phyloP scores from a whole-genome alignment of 1,284 basidiomycete species.

The Microbotryomycetes sp. region DNA sequence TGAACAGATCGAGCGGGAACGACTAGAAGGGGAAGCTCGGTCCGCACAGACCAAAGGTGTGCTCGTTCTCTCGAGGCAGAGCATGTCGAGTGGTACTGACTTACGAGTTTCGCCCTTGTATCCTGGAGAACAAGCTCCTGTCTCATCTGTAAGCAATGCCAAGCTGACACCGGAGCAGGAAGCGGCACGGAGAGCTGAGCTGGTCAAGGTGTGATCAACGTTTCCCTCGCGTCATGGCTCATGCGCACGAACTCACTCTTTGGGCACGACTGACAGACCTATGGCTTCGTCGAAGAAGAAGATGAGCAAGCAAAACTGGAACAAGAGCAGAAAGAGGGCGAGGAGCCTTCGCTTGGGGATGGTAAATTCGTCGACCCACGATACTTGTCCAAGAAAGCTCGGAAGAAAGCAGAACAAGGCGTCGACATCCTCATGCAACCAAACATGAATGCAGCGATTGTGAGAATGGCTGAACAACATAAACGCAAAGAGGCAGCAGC shows the following conservation, averaged over 20 bases:
- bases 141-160: constrained; percentile 6
- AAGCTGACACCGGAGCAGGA: constrained; percentile 24
- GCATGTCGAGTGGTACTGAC: background rate
- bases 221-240: too few species aligned
- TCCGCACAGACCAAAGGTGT: constrained; percentile 7
- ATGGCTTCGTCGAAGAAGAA: constrained; percentile 26
- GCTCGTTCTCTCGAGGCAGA: background rate
- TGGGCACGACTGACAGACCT: too few species aligned
- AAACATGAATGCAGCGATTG: constrained; percentile 26
- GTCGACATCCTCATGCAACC: constrained; percentile 29
- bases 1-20: background rate
- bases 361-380: constrained; percentile 12
- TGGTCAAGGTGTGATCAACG: constrained; percentile 14
- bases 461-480: constrained; percentile 14
- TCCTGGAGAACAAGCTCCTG: too few species aligned
- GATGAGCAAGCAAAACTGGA: constrained; percentile 6
- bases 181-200: constrained; percentile 13
- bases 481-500: constrained; percentile 8
- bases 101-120: background rate
- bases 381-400: constrained; percentile 22
- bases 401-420: constrained; percentile 32
- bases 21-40: constrained; percentile 9
- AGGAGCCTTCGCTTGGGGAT: constrained; percentile 6
- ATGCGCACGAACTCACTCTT: too few species aligned
- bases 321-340: background rate